A percentile compares a stretch with the other conserved stretches of the same genome.
phyloP scores from a whole-genome alignment of 129 eudicot genomes.

The Tanacetum coccineum region DNA sequence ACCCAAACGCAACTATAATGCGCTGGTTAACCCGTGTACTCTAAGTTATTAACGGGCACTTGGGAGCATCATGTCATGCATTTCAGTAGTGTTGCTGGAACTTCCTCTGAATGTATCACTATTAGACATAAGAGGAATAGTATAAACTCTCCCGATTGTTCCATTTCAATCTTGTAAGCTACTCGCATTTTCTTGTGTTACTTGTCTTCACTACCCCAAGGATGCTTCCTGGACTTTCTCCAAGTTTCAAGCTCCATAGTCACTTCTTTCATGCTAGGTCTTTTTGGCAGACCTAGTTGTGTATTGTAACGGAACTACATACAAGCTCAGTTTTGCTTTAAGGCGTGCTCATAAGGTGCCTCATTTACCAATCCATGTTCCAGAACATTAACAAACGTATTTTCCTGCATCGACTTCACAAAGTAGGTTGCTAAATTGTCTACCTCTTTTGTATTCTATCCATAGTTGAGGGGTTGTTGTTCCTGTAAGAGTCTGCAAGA shows the following conservation, averaged over 20 bases:
- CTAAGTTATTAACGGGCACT: too few species aligned
- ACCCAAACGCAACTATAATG: too few species aligned
- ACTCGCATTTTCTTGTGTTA: neutral
- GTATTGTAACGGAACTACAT: neutral
- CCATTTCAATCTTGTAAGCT: constrained; percentile 3
- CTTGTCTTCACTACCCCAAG: constrained; percentile 2
- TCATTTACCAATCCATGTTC: neutral
- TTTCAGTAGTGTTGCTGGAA: too few species aligned
- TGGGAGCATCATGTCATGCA: too few species aligned
- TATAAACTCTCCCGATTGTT: constrained; percentile 4
- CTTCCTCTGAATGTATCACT: neutral
- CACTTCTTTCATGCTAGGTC: constrained; percentile 21
- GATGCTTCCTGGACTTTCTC: neutral
- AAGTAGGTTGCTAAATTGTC: constrained; percentile 7
- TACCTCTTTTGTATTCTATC: neutral
- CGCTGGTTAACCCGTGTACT: too few species aligned
- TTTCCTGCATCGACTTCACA: neutral
- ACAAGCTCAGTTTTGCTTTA: neutral
- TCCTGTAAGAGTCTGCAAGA: constrained; percentile 16
- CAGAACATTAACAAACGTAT: neutral
- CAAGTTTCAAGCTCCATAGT: constrained; percentile 10
- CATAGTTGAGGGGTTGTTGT: neutral
- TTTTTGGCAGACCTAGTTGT: neutral
- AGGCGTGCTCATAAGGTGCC: constrained; percentile 8
- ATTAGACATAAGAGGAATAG: neutral